phyloP scores from a whole-genome alignment of 2,329 filamentous ascomycete species.

The Penicillium sp. region DNA sequence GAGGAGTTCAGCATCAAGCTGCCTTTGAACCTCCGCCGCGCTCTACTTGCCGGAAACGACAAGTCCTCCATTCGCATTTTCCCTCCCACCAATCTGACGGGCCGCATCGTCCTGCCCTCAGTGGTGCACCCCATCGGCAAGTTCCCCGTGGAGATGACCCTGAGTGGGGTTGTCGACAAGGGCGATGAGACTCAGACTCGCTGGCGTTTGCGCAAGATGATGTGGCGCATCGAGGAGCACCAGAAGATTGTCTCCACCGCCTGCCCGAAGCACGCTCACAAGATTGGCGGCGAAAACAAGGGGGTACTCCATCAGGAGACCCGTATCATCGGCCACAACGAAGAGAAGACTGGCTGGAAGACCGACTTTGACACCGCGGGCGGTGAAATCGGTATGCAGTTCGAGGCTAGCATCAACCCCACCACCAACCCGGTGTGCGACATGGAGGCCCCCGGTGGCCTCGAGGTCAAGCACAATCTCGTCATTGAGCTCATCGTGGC shows the following conservation, averaged over 20 bases:
- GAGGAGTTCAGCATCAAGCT: conserved; percentile 65
- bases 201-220: conserved; percentile 88
- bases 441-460: conserved; percentile 68
- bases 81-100: conserved; percentile 90
- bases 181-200: conserved; percentile 67
- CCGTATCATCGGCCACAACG: conserved; percentile 74
- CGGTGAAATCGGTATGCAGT: conserved; percentile 79
- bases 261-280: conserved; percentile 71
- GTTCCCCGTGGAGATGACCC: conserved; percentile 73
- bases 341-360: conserved; percentile 89
- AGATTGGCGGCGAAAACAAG: conserved; percentile 64
- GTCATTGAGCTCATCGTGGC: conserved; percentile 92
- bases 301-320: conserved; percentile 71
- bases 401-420: conserved; percentile 62
- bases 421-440: conserved; percentile 71
- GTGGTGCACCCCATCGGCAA: conserved; percentile 83
- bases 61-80: conserved; percentile 93
- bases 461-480: conserved; percentile 78
- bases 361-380: conserved; percentile 65
- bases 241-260: conserved; percentile 75
- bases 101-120: conserved; percentile 75
- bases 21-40: conserved; percentile 72
- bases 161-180: conserved; percentile 83
- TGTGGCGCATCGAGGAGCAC: conserved; percentile 89
- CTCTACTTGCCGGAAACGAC: conserved; percentile 73